Conservation (phyloP, 148 eudicot species). For the Polygonum maritimum region DNA sequence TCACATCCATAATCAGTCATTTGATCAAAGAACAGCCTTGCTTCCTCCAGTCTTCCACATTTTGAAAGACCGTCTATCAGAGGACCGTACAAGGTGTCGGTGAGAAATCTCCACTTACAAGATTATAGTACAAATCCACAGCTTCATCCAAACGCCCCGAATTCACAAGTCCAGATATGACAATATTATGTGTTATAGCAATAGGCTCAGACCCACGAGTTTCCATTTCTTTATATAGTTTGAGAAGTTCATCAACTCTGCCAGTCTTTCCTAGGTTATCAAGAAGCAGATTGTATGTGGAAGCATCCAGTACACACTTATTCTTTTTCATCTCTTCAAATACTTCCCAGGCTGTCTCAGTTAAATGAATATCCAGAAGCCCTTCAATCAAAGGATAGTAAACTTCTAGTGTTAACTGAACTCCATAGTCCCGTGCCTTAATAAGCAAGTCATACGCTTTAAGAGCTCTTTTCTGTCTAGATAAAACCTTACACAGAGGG, state of each 20-base stretch:
- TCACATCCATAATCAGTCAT: constrained; percentile 75
- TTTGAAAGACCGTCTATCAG: constrained; percentile 80
- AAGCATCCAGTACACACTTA: constrained; percentile 66
- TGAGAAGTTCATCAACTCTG: constrained; percentile 39
- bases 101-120: constrained; percentile 64
- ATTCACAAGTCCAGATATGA: constrained; percentile 76
- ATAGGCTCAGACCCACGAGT: constrained; percentile 54
- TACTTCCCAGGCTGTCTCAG: constrained; percentile 55
- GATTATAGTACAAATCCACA: constrained; percentile 65
- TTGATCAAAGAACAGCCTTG: constrained; percentile 60
- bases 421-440: constrained; percentile 31
- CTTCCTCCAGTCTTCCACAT: constrained; percentile 67
- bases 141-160: constrained; percentile 60
- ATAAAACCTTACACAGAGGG: constrained; percentile 57
- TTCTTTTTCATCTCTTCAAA: constrained; percentile 65
- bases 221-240: constrained; percentile 67
- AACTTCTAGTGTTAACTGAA: constrained; percentile 39
- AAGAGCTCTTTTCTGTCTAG: constrained; percentile 49
- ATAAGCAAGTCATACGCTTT: constrained; percentile 53
- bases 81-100: constrained; percentile 97
- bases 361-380: constrained; percentile 45
- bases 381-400: constrained; percentile 65
- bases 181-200: constrained; percentile 69
- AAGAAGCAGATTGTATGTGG: constrained; percentile 71
- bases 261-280: constrained; percentile 73